Evolutionary conservation across 75 land plant genomes (phyloP).

Genomic region (Pinus taeda): DNA sequence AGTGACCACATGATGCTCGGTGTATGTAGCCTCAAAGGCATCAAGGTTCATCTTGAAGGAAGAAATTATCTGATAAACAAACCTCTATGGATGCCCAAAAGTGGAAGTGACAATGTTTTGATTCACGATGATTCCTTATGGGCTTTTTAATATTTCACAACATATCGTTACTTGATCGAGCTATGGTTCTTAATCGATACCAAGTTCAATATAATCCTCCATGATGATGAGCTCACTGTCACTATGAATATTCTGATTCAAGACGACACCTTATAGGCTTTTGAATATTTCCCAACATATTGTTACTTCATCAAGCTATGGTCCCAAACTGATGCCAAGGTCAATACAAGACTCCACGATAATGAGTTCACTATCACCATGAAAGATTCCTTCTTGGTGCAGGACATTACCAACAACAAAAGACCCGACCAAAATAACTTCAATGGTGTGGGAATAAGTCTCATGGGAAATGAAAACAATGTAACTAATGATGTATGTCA

Average conservation of each 20-base stretch:
- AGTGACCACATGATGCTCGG: constrained; percentile 30
- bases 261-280: constrained; percentile 61
- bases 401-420: constrained; percentile 74
- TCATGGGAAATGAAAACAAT: constrained; percentile 70
- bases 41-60: constrained; percentile 56
- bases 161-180: no score
- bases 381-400: constrained; percentile 64
- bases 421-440: constrained; percentile 61
- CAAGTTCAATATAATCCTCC: no score
- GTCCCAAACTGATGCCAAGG: constrained; percentile 21
- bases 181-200: no score
- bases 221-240: no score
- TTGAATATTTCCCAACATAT: constrained; percentile 47
- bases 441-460: constrained; percentile 67
- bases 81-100: constrained; percentile 46
- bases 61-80: constrained; percentile 55
- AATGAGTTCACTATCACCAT: background rate
- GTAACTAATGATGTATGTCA: constrained; percentile 60
- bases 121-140: no score
- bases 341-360: background rate
- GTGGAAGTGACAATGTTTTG: no score
- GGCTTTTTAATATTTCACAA: no score
- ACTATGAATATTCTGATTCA: constrained; percentile 53
- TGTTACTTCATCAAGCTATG: constrained; percentile 57
- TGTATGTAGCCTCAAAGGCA: constrained; percentile 52